Conservation (phyloP, 1,284 basidiomycete genomes). For the Melampsora americana region DNA sequence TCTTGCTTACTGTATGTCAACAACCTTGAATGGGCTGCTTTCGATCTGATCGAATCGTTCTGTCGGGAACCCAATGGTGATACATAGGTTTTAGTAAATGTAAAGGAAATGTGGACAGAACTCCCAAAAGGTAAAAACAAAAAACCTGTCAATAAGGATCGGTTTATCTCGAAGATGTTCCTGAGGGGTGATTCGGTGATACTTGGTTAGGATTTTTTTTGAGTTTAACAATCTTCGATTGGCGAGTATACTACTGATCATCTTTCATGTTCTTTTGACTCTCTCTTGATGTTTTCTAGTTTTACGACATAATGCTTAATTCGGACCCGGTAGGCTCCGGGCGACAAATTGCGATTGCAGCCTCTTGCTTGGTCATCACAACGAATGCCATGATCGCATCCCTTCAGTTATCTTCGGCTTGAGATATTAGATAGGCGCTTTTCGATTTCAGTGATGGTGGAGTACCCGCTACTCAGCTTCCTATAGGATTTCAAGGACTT, state of each 20-base stretch:
- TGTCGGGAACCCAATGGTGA: conserved; percentile 13
- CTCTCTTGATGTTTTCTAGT: background rate
- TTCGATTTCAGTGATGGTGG: no score
- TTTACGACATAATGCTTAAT: conserved; percentile 1
- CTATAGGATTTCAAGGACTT: no score
- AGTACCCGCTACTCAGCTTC: no score
- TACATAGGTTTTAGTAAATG: conserved; percentile 21
- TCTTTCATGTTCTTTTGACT: background rate
- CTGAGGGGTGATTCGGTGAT: conserved; percentile 87
- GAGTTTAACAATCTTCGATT: background rate
- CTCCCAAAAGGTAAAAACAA: conserved; percentile 96
- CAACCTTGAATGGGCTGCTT: conserved; percentile 63
- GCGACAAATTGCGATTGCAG: no score
- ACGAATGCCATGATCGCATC: no score
- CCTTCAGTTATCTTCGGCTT: no score
- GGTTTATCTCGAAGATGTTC: conserved; percentile 99
- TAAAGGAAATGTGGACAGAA: conserved; percentile 92
- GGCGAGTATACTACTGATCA: background rate
- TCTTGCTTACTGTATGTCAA: conserved; percentile 2
- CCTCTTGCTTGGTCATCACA: no score
- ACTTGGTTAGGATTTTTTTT: conserved; percentile 64
- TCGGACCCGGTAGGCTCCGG: background rate
- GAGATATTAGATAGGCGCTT: no score
- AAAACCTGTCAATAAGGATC: conserved; percentile 97
- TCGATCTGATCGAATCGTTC: conserved; percentile 92